Base-by-base conservation (phyloP, 2,329 filamentous ascomycete species). In the Paecilomyces sp. region DNA sequence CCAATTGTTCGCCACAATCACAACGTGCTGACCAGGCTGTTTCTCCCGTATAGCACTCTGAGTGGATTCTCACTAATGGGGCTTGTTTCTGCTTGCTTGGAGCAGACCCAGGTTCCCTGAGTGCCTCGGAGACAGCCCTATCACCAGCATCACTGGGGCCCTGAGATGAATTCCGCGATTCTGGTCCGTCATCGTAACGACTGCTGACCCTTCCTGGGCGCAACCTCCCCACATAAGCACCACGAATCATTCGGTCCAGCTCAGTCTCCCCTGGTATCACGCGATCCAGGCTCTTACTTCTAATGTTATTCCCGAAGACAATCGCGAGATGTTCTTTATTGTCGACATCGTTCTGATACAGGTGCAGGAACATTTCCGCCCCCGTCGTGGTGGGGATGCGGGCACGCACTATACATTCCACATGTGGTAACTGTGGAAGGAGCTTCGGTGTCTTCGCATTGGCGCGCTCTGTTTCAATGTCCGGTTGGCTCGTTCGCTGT, bases 1-100 rank as follows among this genome's bases (percentile, higher is more conserved):
- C 94, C 1, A 99, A 83, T 74, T 99, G 94, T 77, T 99, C 94
- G 59, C 94, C 94, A 74, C 94, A 99, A 77, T 99, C 94, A 78
- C 94, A 99, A 30, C 94, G 87, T 36, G 94, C 93, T 7, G 92
- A 97, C 94, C 94, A 97, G 0, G 95, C 94, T 0, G 94, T 99
- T 80, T 99, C 94, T 61, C 94, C 94, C 0, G 94, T 99, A 75
- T 99, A 99, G 78, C 94, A 99, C 76, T 99, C 94, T 2, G 91
- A 96, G 75, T 99, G 94, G 71, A 99, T 99, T 60, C 94, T 85
- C 54, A 99, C 93, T 47, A 99, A 80, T 0, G 94, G 91, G 1
- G 88, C 71, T 60, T 74, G 68, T 22, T 65, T 58, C 30, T 60
- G 59, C 55, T 54, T 63, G 41, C 57, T 60, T 5, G 59, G 64